These are phyloP conservation scores for Leccinellum luteum DNA, from an alignment of 768 basidiomycete species.

Conservation along the genomic window DNA sequence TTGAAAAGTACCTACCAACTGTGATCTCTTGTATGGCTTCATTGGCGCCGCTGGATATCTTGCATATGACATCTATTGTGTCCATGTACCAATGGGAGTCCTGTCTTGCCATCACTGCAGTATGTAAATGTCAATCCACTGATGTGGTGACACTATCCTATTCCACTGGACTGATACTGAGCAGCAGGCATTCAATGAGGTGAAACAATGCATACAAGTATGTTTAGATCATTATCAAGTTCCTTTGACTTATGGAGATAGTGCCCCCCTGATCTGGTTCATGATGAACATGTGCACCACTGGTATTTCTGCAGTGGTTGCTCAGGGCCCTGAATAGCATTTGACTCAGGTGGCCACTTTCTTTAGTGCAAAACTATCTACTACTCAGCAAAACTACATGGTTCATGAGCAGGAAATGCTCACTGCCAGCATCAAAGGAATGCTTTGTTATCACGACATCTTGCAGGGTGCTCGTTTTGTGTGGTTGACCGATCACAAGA, in stretches of 20 bases:
- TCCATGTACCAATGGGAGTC: background rate
- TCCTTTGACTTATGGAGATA: background rate
- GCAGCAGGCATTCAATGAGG: background rate
- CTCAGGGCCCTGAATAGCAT: background rate
- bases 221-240: background rate
- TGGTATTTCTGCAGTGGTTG: background rate
- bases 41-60: background rate
- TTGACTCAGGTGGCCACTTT: background rate
- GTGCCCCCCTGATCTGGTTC: background rate
- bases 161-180: background rate
- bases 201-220: background rate
- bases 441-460: constrained; percentile 29
- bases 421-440: constrained; percentile 33
- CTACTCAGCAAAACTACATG: constrained; percentile 37
- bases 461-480: constrained; percentile 30
- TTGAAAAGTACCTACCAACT: background rate
- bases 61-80: constrained; percentile 1
- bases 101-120: background rate
- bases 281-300: background rate
- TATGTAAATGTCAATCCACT: too few relatives aligned
- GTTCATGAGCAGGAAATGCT: constrained; percentile 19
- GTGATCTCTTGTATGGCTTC: background rate
- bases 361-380: background rate
- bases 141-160: background rate
- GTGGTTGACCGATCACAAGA: constrained; percentile 30